These are phyloP conservation scores for Trifolium subterraneum DNA, from an alignment of 306 rosid genomes.

Conservation along the genomic window DNA sequence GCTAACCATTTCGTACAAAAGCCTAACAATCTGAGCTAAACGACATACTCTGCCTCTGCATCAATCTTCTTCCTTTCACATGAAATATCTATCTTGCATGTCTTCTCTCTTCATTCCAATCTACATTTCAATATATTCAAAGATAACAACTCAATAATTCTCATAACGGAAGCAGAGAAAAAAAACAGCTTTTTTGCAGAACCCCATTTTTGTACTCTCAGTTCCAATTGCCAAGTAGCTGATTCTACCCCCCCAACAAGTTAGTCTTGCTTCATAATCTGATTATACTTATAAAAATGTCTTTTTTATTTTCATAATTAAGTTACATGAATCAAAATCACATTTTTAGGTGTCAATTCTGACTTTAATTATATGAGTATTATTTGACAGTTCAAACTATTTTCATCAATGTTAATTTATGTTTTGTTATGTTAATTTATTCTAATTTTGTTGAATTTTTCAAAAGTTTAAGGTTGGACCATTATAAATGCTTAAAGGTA, in stretches of 20 bases:
- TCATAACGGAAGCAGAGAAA: neutral
- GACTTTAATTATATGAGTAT: neutral
- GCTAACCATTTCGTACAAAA: slow-evolving; percentile 1
- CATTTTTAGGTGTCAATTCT: slow-evolving; percentile 34
- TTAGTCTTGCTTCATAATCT: slow-evolving; percentile 41
- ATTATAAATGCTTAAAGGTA: neutral
- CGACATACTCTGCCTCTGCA: slow-evolving; percentile 28
- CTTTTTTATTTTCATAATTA: neutral
- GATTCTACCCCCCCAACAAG: slow-evolving; percentile 25
- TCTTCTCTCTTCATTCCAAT: slow-evolving; percentile 25
- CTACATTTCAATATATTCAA: neutral
- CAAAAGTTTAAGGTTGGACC: slow-evolving; percentile 16
- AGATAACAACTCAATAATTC: slow-evolving; percentile 19
- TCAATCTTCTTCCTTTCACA: slow-evolving; percentile 22
- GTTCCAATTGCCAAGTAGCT: slow-evolving; percentile 35
- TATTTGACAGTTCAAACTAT: slow-evolving; percentile 27
- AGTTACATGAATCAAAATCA: slow-evolving; percentile 36
- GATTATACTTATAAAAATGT: slow-evolving; percentile 9
- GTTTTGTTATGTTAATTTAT: slow-evolving; percentile 17
- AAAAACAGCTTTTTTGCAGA: neutral
- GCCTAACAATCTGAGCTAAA: slow-evolving; percentile 19
- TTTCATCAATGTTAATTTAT: slow-evolving; percentile 36
- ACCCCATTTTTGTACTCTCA: slow-evolving; percentile 47
- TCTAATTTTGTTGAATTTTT: slow-evolving; percentile 6
- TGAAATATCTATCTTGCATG: slow-evolving; percentile 26